Percentiles rank a stretch among this genome's conserved stretches.
Conservation (phyloP, 73 alveolate genomes). For the Stentor coeruleus region DNA sequence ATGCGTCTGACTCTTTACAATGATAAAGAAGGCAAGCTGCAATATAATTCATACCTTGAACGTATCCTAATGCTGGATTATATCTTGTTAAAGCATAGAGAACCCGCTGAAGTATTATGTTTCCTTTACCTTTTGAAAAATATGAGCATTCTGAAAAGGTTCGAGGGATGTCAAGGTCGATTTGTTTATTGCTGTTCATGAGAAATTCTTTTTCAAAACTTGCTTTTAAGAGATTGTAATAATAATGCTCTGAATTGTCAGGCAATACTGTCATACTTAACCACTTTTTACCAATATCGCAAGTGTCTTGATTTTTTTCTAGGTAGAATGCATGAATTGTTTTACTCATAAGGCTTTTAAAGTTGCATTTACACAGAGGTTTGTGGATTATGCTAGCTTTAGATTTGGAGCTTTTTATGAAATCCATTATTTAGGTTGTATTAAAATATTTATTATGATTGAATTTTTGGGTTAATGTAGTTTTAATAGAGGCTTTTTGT, state of each 20-base stretch:
- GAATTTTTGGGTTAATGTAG: too few relatives aligned
- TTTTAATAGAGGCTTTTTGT: too few relatives aligned
- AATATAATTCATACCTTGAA: slow-evolving; percentile 15
- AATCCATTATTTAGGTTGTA: too few relatives aligned
- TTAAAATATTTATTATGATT: too few relatives aligned
- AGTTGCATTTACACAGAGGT: slow-evolving; percentile 24
- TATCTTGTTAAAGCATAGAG: neutral
- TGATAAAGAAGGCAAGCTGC: slow-evolving; percentile 12
- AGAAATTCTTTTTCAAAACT: neutral
- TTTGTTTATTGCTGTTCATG: neutral
- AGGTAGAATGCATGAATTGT: neutral
- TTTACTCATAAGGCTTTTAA: neutral
- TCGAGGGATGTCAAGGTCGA: neutral
- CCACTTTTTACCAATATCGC: neutral
- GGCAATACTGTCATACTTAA: neutral
- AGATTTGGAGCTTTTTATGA: too few relatives aligned
- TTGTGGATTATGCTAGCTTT: neutral
- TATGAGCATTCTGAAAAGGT: neutral
- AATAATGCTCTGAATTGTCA: neutral
- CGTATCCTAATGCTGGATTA: slow-evolving; percentile 9
- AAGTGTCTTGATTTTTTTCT: slow-evolving; percentile 3
- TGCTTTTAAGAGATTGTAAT: neutral
- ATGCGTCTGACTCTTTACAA: neutral
- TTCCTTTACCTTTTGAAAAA: neutral
- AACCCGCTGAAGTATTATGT: neutral